These are phyloP conservation scores for Diplosphaera chodatii DNA, from an alignment of 139 green algal species.

Conservation along the genomic window DNA sequence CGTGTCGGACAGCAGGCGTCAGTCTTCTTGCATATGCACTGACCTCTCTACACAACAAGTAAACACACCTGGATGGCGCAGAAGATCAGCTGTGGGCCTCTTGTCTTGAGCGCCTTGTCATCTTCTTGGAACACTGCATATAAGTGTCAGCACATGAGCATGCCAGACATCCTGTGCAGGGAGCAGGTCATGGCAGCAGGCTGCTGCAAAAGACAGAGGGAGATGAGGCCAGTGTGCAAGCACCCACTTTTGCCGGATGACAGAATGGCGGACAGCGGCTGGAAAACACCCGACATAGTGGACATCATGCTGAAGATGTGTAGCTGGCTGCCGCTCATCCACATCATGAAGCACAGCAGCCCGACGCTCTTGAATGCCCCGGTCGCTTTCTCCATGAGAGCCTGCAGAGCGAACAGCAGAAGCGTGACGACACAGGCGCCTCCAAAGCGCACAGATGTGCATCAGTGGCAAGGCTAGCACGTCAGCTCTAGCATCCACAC, in stretches of 20 bases:
- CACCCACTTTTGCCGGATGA: constrained; percentile 50
- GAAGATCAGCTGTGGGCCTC: constrained; percentile 67
- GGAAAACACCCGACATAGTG: constrained; percentile 69
- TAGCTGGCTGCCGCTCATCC: constrained; percentile 82
- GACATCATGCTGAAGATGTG: constrained; percentile 95
- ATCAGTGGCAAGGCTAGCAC: neutral
- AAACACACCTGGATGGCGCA: constrained; percentile 59
- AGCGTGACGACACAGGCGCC: too few species aligned
- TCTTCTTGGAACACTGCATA: constrained; percentile 61
- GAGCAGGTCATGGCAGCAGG: too few species aligned
- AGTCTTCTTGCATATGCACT: neutral
- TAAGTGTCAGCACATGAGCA: neutral
- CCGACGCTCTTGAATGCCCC: constrained; percentile 24
- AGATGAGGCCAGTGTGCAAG: too few species aligned
- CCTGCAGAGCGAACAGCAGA: neutral
- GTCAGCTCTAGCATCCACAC: too few species aligned
- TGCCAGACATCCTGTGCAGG: too few species aligned
- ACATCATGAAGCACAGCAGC: constrained; percentile 95
- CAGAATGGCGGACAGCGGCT: constrained; percentile 70
- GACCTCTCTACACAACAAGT: too few species aligned
- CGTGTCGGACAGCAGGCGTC: neutral
- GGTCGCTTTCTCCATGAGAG: constrained; percentile 12
- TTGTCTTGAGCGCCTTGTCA: constrained; percentile 57
- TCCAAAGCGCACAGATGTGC: neutral
- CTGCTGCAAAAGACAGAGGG: too few species aligned